Percentiles rank a stretch among this genome's conserved stretches.
These are phyloP conservation scores for Suhomyces taliae DNA, from an alignment of 1,139 yeast genomes.

Conservation along the genomic window DNA sequence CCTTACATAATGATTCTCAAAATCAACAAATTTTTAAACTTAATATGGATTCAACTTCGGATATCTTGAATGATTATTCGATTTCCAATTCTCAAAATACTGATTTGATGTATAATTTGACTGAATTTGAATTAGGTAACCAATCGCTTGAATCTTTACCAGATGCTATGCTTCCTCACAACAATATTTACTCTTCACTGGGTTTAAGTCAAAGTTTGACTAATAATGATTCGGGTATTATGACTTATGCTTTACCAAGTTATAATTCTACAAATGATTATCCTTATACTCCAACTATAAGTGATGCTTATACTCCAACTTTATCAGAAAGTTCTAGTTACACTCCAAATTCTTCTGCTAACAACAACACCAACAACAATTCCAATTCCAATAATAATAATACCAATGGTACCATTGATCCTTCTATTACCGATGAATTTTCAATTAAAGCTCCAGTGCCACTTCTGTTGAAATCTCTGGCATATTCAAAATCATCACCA, in stretches of 20 bases:
- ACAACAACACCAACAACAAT: constrained; percentile 3
- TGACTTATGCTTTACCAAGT: constrained; percentile 7
- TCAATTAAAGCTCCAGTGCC: constrained; percentile 17
- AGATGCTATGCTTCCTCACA: constrained; percentile 14
- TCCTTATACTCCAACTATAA: constrained; percentile 21
- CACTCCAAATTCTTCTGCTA: constrained; percentile 21
- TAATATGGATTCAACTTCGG: constrained; percentile 19
- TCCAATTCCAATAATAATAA: background rate
- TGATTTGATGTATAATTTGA: constrained; percentile 26
- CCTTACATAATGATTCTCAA: constrained; percentile 15
- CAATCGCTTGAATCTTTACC: constrained; percentile 33
- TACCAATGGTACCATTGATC: background rate
- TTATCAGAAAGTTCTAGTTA: constrained; percentile 22
- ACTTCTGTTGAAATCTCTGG: constrained; percentile 15
- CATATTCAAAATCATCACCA: constrained; percentile 16
- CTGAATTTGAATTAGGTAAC: constrained; percentile 29
- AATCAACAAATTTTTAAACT: constrained; percentile 16
- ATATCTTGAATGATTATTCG: constrained; percentile 16
- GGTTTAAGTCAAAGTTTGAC: constrained; percentile 8
- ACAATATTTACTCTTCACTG: constrained; percentile 3
- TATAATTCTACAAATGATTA: constrained; percentile 14
- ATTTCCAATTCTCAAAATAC: constrained; percentile 10
- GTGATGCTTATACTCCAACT: constrained; percentile 23
- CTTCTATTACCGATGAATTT: constrained; percentile 9
- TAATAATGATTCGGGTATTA: constrained; percentile 3